Base-by-base conservation (phyloP, 176 grass and related monocot genomes). In the Carex cristatella region DNA sequence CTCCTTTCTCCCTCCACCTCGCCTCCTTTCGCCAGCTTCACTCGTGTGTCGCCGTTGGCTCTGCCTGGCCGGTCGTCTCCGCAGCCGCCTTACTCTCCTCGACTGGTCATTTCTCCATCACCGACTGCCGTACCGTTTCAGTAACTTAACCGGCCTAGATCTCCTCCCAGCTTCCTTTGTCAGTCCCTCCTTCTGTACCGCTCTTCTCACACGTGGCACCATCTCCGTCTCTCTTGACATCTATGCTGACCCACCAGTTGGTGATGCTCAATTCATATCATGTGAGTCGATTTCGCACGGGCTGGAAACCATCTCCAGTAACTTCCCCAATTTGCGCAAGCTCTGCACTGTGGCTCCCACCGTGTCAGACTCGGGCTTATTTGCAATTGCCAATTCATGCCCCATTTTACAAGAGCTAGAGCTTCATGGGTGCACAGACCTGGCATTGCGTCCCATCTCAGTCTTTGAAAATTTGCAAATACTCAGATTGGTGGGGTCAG, bases 381-480 rank as follows among this genome's bases (percentile, higher is more conserved):
- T 95, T 85, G 91, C 87, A 37, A 87, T 99, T 12, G 93, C 96
- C 9, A 70, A 76, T 9, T 86, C 90, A 0, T 95, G 96, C 79
- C 48, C 77, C 2, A 95, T 87, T 11, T 30, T 99, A 5, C 93
- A 91, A 60, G 93, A 99, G 90, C 90, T 99, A 5, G 93, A 95
- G 81, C 91, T 99, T 60, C 96, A 99, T 79, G 59, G 90, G 0
- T 99, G 96, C 42, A 94, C 87, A 0, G 96, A 99, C 57, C 96
- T 94, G 13, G 85, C 90, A 15, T 90, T 99, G 75, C 91, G 96
- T 3, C 88, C 96, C 64, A 92, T 99, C 23, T 99, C 93, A 2
- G 96, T 90, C 63, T 99, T 95, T 11, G 85, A 86, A 19, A 94
- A 95, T 81, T 89, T 95, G 58, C 96, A 99, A 83, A 99, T 99